Percentiles rank a stretch among this genome's conserved stretches.
These are phyloP conservation scores for Aureobasidium sp. DNA, from an alignment of 2,329 filamentous ascomycete genomes.

Conservation along the genomic window DNA sequence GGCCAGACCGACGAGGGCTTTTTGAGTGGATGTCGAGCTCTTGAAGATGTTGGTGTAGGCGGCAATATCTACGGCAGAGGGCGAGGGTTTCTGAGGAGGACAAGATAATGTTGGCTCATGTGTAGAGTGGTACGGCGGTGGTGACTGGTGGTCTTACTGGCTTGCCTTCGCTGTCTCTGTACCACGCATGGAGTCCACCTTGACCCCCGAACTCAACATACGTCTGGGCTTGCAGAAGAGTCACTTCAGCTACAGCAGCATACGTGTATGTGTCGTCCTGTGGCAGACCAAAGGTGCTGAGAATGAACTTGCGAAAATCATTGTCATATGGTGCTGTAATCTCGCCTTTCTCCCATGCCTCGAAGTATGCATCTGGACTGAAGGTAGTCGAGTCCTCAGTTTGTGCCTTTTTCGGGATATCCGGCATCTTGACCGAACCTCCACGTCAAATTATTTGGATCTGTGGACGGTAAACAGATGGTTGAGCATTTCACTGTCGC, in stretches of 20 bases:
- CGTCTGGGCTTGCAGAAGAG: constrained; percentile 43
- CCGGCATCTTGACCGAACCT: constrained; percentile 22
- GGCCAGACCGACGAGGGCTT: constrained; percentile 55
- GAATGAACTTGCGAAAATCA: constrained; percentile 42
- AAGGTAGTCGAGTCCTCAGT: constrained; percentile 39
- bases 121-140: background rate
- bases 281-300: constrained; percentile 42
- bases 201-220: constrained; percentile 42
- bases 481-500: background rate
- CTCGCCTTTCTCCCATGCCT: constrained; percentile 36
- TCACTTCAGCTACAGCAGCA: constrained; percentile 45
- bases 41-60: constrained; percentile 63
- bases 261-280: constrained; percentile 43
- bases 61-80: constrained; percentile 52
- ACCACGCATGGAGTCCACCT: constrained; percentile 47
- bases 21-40: constrained; percentile 51
- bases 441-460: background rate
- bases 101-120: constrained; percentile 1
- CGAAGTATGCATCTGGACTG: constrained; percentile 40
- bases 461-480: background rate
- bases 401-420: constrained; percentile 27
- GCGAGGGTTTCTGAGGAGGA: constrained; percentile 35
- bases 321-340: constrained; percentile 34
- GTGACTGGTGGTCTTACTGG: constrained; percentile 26
- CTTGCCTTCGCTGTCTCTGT: constrained; percentile 36